Evolutionary conservation across 768 basidiomycete species (phyloP), one percentile per base, ranked within the genome.

Genomic region (Serpula lacrymans): DNA sequence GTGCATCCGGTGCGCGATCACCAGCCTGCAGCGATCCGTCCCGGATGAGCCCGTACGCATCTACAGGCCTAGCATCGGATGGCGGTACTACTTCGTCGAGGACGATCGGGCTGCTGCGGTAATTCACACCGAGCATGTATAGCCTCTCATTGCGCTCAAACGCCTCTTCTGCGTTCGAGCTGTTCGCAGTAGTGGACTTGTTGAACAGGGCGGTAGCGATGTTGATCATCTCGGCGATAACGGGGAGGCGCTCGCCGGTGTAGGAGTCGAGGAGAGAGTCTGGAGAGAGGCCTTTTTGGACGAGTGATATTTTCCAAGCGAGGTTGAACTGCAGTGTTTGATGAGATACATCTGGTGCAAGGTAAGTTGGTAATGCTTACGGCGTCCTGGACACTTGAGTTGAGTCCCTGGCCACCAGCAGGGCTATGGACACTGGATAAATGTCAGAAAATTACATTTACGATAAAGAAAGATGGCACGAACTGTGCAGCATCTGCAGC

Each of bases 401-500:
- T 39, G 46, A 45, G 30, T 13, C 47, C 37, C 40, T 50, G 36
- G 13, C 44, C 44, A 22, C 39, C 44, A 10, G 16, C 31, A 4
- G 44, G 44, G 14, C 30, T 31, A 39, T 46, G 44, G 17, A 16
- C 33, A 35, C n/a, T n/a, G n/a, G n/a, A n/a, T n/a, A n/a, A n/a
- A n/a, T n/a, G n/a, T n/a, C n/a, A 34, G 23, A 5, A 21, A 9
- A 16, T 23, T 22, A 8, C 4, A 14, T 13, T 26, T 27, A 26
- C n/a, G n/a, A 12, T 26, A 20, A 31, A 32, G 14, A 7, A 36
- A 2, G 6, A 2, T 5, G 14, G 8, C 16, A 46, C 49, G 5
- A 35, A 53, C 55, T 78, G 77, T 0, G 71, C 74, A 18, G 71
- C 67, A 47, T 78, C 76, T 78, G 39, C 2, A 4, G 1, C 31